Evolutionary conservation across 106 monocot species (phyloP).

Genomic region (Dioscorea dumetorum): DNA sequence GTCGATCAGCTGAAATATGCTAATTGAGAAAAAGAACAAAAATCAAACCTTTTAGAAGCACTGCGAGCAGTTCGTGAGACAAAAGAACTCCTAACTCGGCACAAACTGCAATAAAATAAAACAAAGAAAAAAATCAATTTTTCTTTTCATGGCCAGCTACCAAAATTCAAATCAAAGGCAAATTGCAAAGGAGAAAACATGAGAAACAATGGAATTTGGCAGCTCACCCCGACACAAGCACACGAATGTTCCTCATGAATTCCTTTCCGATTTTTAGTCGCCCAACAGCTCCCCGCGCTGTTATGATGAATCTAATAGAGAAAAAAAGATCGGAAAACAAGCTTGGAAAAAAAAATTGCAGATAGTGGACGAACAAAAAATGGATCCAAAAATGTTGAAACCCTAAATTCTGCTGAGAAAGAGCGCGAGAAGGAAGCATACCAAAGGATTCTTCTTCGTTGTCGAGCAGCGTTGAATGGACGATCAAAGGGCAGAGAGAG

Average conservation of each 20-base stretch:
- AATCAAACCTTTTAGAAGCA: too few relatives aligned
- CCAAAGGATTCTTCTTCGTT: not conserved
- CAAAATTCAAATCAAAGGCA: not conserved
- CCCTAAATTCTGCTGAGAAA: not conserved
- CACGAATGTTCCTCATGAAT: conserved; percentile 4
- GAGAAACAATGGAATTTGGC: not conserved
- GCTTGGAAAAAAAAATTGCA: not conserved
- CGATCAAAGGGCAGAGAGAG: not conserved
- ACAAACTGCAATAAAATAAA: not conserved
- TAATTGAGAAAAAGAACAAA: too few relatives aligned
- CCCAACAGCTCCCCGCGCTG: not conserved
- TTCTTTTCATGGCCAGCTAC: not conserved
- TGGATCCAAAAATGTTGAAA: not conserved
- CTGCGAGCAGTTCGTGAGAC: too few relatives aligned
- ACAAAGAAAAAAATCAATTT: not conserved
- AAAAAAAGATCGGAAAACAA: not conserved
- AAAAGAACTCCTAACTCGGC: not conserved
- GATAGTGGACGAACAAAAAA: not conserved
- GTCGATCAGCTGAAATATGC: too few relatives aligned
- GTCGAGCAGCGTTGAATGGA: not conserved
- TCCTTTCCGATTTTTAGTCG: not conserved
- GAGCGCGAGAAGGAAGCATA: not conserved
- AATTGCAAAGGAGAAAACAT: not conserved
- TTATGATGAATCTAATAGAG: not conserved
- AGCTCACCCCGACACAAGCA: conserved; percentile 2